Percentiles rank a stretch among this genome's conserved stretches.
Conservation (phyloP, 306 rosid species). For the Malus sieversii region DNA sequence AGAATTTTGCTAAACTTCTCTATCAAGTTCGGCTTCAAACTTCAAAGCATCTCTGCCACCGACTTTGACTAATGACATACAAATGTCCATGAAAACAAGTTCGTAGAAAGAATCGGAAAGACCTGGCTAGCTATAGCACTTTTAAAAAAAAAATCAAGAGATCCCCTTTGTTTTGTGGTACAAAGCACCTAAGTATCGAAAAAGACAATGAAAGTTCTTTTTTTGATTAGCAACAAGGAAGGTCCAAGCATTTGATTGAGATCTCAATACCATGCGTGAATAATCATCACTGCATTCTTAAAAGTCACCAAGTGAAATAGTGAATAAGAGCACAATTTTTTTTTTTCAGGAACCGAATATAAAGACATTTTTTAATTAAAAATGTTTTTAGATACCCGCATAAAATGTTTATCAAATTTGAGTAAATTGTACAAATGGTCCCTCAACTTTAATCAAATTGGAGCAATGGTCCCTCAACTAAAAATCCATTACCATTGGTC, state of each 20-base stretch:
- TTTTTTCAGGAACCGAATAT: neutral
- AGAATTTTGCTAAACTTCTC: slow-evolving; percentile 9
- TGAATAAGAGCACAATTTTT: neutral
- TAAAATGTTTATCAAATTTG: neutral
- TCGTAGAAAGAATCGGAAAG: slow-evolving; percentile 12
- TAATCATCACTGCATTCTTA: neutral
- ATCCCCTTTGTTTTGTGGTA: neutral
- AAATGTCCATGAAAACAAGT: neutral
- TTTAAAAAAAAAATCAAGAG: neutral
- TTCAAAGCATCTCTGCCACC: slow-evolving; percentile 30
- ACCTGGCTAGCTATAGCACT: neutral
- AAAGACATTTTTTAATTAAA: neutral
- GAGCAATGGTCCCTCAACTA: no score
- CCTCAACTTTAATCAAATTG: no score
- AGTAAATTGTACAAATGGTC: no score
- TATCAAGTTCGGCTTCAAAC: slow-evolving; percentile 25
- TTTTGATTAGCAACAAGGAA: neutral
- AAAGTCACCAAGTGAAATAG: neutral
- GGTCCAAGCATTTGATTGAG: neutral
- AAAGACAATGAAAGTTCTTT: neutral
- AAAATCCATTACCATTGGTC: no score
- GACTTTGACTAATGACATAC: slow-evolving; percentile 39
- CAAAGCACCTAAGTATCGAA: neutral
- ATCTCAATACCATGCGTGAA: slow-evolving; percentile 3
- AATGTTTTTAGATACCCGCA: neutral